Base-by-base conservation (phyloP, 768 basidiomycete genomes). In the Serendipita indica region DNA sequence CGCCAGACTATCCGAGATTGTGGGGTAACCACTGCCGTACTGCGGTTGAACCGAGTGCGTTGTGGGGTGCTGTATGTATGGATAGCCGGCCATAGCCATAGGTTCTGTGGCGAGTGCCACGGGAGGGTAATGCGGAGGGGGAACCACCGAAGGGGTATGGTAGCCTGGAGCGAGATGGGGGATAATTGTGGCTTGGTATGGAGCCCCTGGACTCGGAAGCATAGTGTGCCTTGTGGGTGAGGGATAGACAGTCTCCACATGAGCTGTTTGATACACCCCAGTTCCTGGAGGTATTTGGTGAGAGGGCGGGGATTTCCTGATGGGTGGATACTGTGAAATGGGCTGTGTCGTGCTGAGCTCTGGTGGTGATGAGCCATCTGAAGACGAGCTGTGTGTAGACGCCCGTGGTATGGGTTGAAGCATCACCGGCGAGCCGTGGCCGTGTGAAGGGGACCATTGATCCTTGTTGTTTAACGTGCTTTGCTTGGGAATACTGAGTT, bases 281-380 rank as follows among this genome's bases (percentile, higher is more conserved):
- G n/a, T n/a, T n/a, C n/a, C n/a, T n/a, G n/a, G n/a, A n/a, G n/a
- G n/a, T n/a, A 28, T 28, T n/a, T 54, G 22, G n/a, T 54, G 32
- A 20, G 49, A 3, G n/a, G 49, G 22, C 32, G 49, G 49, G 4
- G 49, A 54, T 28, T 54, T 54, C 10, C n/a, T 54, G 27, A 43
- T 18, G 41, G 41, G 41, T 25, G n/a, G 4, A 28, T 54, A 54
- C n/a, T 54, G 49, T 3, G 30, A 16, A 54, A 30, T n/a, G 22
- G 30, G 22, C 7, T 54, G 12, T 16, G 49, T n/a, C n/a, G n/a
- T 16, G 30, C 25, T 30, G n/a, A 54, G 22, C 32, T 54, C 49
- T 27, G 49, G 49, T 22, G 49, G 49, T 4, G 49, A 54, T 13
- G 49, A 54, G 4, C 49, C 49, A 27, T 54, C 49, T 7, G 49